Evolutionary conservation across 2,329 filamentous ascomycete genomes (phyloP), one percentile per base, ranked within the genome.

Genomic region (Stagonosporopsis rhizophila): DNA sequence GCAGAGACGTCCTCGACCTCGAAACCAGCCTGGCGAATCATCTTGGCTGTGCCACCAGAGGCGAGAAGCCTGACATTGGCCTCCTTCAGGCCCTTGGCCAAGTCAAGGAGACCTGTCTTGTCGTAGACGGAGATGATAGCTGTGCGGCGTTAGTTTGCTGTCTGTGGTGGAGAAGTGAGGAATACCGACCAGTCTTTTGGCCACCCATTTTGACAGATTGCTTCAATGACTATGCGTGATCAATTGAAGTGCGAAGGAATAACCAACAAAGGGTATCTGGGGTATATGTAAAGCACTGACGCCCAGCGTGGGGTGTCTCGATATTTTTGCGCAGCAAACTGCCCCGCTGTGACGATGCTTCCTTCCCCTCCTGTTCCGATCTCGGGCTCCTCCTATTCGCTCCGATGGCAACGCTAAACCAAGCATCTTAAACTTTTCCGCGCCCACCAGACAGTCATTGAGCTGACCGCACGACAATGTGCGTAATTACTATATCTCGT

Each of bases 61-160:
- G 95, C 95, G 56, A 99, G 85, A 65, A 99, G 89, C 67, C 75
- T 70, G 41, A 76, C 73, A 47, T 69, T 69, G 48, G 68, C 66
- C 62, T 76, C 72, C 46, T 74, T 68, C 44, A 76, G 71, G 44
- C 73, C 73, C 55, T 76, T 76, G 39, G 73, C 73, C 47, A 76
- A 64, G 65, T 76, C 73, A 40, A 76, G 67, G 15, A 76, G 71
- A 56, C 75, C 95, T 53, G 94, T 98, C 88, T 99, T 99, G 85
- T 99, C 92, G 77, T 95, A 98, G 82, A 98, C 95, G 65, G 94
- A 98, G 76, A 99, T 85, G 75, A 99, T 98, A 66, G 95, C 95
- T 80, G 56, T 42, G 17, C 17, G 40, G 23, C 40, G 34, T 66
- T 19, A 61, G 44, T 25, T 6, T 38, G 27, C 37, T 20, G 15